Evolutionary conservation across 148 eudicot species (phyloP), one percentile per base, ranked within the genome.

Genomic region (Rhododendron molle): DNA sequence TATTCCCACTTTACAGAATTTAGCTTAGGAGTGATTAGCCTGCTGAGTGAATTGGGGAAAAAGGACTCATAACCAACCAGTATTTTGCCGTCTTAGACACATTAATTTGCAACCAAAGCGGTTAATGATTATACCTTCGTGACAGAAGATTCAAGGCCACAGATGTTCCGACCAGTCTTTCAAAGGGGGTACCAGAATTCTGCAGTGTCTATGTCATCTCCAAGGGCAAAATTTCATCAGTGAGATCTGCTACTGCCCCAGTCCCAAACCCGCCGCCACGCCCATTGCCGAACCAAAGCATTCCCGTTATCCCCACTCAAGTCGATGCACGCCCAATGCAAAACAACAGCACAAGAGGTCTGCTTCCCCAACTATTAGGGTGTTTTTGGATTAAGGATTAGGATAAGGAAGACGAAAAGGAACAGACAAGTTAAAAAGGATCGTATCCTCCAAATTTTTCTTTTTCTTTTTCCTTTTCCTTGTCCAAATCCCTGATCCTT

Each of bases 141-240:
- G 85, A 83, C 90, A 88, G 94, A 81, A 93, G 88, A 85, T 91
- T 93, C 90, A 93, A 90, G 89, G 86, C 93, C 0, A 72, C 93
- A 4, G 97, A 95, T 87, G 87, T 94, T 54, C 88, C 97, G 7
- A 90, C 90, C 78, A 87, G 26, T 65, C 89, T 94, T 28, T 81
- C 87, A n/a, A 95, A 87, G 91, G 83, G 80, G 20, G 94, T 92
- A 56, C 96, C 99, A 12, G 98, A 95, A 0, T 96, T 90, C 82
- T 90, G 95, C 89, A 90, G 80, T 13, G 95, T 96, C 2, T 93
- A 93, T 73, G 85, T 92, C 56, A 92, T 96, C 80, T 83, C 88
- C 23, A 96, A 94, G 88, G 92, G 94, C 11, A 95, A 93, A 83
- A 81, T 93, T 38, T 21, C 90, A 83, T 86, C 92, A 0, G 87